Evolutionary conservation across 805 yeast genomes (phyloP).

Genomic region (Novakomyces olei): DNA sequence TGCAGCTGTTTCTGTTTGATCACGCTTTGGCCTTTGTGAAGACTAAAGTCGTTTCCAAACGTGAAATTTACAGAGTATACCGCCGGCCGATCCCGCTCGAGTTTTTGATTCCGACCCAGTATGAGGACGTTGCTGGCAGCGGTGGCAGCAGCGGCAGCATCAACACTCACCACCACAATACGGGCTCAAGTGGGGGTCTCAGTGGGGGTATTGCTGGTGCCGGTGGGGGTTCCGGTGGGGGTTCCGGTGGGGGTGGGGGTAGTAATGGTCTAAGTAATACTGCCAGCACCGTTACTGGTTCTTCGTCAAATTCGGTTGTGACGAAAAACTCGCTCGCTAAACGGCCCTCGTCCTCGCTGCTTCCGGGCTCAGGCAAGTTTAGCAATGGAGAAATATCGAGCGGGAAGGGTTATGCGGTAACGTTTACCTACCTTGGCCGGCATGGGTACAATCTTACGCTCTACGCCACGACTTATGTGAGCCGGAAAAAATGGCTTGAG

Average conservation of each 20-base stretch:
- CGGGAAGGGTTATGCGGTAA: slow-evolving; percentile 21
- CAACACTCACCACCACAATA: too few species aligned
- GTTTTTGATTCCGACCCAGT: slow-evolving; percentile 26
- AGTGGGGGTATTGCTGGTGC: too few species aligned
- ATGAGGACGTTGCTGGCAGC: slow-evolving; percentile 74
- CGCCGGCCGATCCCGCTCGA: slow-evolving; percentile 32
- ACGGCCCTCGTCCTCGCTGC: slow-evolving; percentile 14
- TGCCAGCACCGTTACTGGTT: too few species aligned
- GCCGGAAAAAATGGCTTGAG: slow-evolving; percentile 60
- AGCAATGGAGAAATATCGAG: slow-evolving; percentile 6
- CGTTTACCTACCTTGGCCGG: slow-evolving; percentile 29
- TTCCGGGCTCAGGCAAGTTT: too few species aligned
- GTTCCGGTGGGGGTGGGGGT: too few species aligned
- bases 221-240: too few species aligned
- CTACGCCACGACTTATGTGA: slow-evolving; percentile 22
- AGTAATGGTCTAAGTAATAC: too few species aligned
- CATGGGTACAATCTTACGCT: slow-evolving; percentile 25
- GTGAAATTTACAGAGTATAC: slow-evolving; percentile 78
- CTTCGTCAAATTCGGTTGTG: too few species aligned
- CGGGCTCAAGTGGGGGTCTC: too few species aligned
- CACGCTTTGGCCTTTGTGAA: slow-evolving; percentile 71
- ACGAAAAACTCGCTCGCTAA: slow-evolving; percentile 23
- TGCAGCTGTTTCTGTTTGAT: slow-evolving; percentile 72
- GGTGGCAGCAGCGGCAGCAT: too few species aligned
- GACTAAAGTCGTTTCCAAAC: slow-evolving; percentile 64